phyloP scores from a whole-genome alignment of 164 flowering plant genomes.

The Aristolochia contorta region DNA sequence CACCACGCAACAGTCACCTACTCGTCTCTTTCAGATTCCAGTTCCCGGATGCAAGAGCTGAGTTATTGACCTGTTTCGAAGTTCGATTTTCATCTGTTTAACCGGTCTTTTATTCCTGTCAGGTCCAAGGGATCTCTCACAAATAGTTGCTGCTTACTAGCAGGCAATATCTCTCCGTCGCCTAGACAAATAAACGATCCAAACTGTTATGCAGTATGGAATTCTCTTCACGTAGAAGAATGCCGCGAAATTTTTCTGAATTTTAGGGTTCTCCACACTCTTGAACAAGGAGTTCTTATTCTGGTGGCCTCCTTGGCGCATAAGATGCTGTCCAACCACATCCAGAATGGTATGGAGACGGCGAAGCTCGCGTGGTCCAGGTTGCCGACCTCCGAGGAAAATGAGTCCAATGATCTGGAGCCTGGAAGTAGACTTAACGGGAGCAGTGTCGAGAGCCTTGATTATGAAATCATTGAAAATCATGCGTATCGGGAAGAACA shows the following conservation, averaged over 20 bases:
- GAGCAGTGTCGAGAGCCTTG: conserved; percentile 65
- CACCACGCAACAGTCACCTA: conserved; percentile 3
- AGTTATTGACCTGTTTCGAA: background rate
- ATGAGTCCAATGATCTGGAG: conserved; percentile 32
- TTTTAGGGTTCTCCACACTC: background rate
- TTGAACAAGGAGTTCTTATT: background rate
- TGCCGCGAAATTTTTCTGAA: background rate
- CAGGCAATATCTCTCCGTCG: background rate
- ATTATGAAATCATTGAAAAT: conserved; percentile 93
- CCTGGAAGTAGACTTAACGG: conserved; percentile 24
- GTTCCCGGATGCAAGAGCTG: background rate
- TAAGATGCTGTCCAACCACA: conserved; percentile 45
- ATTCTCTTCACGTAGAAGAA: background rate
- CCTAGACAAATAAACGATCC: background rate
- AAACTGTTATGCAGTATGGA: background rate
- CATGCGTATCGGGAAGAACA: conserved; percentile 82
- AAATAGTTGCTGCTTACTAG: too few relatives aligned
- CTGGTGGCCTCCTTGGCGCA: background rate
- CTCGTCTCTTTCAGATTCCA: background rate
- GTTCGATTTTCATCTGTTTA: background rate
- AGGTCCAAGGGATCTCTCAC: too few relatives aligned
- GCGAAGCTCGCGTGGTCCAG: conserved; percentile 81
- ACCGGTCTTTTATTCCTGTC: background rate
- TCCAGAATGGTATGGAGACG: conserved; percentile 74
- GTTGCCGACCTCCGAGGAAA: conserved; percentile 61